Conservation (phyloP, 345 rosid species). For the Brassica napus region DNA sequence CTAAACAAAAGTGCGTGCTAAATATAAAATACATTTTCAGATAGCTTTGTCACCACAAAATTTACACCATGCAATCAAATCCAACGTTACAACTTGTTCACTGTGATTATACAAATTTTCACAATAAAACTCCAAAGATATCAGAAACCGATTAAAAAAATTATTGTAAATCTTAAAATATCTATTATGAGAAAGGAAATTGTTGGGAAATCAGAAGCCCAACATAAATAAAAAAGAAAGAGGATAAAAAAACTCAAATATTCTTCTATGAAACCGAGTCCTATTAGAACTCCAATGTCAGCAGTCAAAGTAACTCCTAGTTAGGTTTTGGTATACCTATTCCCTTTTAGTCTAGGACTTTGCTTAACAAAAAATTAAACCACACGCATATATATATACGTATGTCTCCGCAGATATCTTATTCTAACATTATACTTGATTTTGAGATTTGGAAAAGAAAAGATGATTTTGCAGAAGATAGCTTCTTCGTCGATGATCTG, state of each 20-base stretch:
- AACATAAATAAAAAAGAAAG: neutral
- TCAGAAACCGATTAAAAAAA: neutral
- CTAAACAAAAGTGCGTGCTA: too few relatives aligned
- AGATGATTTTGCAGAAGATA: constrained; percentile 10
- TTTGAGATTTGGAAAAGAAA: constrained; percentile 1
- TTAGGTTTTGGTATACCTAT: constrained; percentile 7
- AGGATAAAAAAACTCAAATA: neutral
- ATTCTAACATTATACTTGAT: constrained; percentile 14
- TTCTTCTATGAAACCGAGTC: constrained; percentile 10
- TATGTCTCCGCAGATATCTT: neutral
- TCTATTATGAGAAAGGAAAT: neutral
- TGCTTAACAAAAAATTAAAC: constrained; percentile 16
- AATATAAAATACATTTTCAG: neutral
- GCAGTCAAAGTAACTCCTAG: constrained; percentile 23
- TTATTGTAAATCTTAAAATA: neutral
- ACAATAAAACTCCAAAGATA: neutral
- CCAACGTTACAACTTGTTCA: constrained; percentile 17
- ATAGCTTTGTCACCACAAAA: neutral
- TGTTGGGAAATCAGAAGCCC: neutral
- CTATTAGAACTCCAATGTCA: constrained; percentile 18
- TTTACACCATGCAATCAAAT: constrained; percentile 11
- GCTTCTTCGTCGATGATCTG: constrained; percentile 16
- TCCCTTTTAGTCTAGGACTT: constrained; percentile 31
- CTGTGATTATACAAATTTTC: constrained; percentile 1
- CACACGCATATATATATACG: constrained; percentile 15